Percentiles rank a stretch among this genome's conserved stretches.
These are phyloP conservation scores for Penicillium nucicola DNA, from an alignment of 495 filamentous ascomycete species.

Conservation along the genomic window DNA sequence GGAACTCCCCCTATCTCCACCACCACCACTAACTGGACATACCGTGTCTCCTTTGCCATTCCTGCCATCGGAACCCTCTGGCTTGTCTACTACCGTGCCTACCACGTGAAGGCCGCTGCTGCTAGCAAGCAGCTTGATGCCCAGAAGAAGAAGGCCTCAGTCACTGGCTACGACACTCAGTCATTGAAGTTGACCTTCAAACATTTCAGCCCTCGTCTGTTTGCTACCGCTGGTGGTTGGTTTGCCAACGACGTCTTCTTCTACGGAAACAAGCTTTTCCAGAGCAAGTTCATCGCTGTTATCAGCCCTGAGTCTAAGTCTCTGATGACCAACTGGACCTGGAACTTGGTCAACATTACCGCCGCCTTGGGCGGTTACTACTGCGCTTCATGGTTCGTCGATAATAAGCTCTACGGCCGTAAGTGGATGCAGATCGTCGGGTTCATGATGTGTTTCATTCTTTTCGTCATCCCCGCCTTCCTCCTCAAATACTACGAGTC, in stretches of 20 bases:
- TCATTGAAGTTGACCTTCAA: constrained; percentile 72
- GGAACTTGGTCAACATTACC: constrained; percentile 81
- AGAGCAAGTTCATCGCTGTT: constrained; percentile 76
- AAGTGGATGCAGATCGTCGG: constrained; percentile 91
- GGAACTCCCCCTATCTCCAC: constrained; percentile 70
- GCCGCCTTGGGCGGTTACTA: constrained; percentile 83
- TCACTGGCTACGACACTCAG: constrained; percentile 81
- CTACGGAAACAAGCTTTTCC: constrained; percentile 97
- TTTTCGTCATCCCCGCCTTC: constrained; percentile 84
- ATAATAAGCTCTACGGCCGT: constrained; percentile 88
- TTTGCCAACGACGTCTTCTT: constrained; percentile 95
- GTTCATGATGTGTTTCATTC: constrained; percentile 80
- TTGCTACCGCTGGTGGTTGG: constrained; percentile 85
- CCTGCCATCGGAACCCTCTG: constrained; percentile 83
- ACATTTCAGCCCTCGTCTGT: constrained; percentile 75
- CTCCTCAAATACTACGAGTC: constrained; percentile 73
- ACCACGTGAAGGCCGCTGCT: constrained; percentile 81
- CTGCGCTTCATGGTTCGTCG: constrained; percentile 72
- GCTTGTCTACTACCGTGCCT: constrained; percentile 86
- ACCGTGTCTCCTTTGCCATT: constrained; percentile 82
- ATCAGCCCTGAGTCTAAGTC: constrained; percentile 59
- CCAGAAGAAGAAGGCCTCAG: constrained; percentile 78
- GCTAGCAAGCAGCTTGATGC: constrained; percentile 68
- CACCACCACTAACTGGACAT: constrained; percentile 74
- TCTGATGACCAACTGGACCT: constrained; percentile 80